phyloP scores from a whole-genome alignment of 768 basidiomycete genomes.

The Collybia sordida region DNA sequence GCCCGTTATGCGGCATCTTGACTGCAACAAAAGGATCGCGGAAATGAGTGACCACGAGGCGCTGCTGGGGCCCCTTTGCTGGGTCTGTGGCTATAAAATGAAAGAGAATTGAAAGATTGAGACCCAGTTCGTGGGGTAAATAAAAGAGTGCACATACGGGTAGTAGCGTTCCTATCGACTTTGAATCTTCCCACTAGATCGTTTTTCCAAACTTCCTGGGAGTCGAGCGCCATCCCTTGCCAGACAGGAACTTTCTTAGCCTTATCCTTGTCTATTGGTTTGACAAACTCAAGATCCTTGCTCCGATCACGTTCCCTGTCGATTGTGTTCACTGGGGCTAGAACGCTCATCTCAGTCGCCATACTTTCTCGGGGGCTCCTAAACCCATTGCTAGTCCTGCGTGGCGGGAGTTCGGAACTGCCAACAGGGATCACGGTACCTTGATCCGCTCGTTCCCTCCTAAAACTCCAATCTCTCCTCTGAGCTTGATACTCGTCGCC shows the following conservation, averaged over 20 bases:
- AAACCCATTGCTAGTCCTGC: slow-evolving; percentile 23
- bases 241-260: slow-evolving; percentile 25
- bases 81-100: slow-evolving; percentile 41
- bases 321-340: background rate
- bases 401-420: background rate
- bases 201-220: slow-evolving; percentile 70
- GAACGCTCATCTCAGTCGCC: slow-evolving; percentile 17
- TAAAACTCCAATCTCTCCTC: slow-evolving; percentile 59
- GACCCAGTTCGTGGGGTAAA: background rate
- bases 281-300: slow-evolving; percentile 7
- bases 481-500: slow-evolving; percentile 45
- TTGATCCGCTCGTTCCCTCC: slow-evolving; percentile 47
- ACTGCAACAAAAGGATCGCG: slow-evolving; percentile 44
- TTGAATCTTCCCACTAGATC: slow-evolving; percentile 62
- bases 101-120: slow-evolving; percentile 2
- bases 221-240: slow-evolving; percentile 49
- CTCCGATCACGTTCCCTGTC: slow-evolving; percentile 13
- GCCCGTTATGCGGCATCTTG: slow-evolving; percentile 46
- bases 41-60: slow-evolving; percentile 60
- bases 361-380: slow-evolving; percentile 30
- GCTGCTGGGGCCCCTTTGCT: slow-evolving; percentile 63
- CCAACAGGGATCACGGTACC: slow-evolving; percentile 6
- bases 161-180: slow-evolving; percentile 48
- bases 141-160: slow-evolving; percentile 27
- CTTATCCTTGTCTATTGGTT: slow-evolving; percentile 13